Percentiles rank a stretch among this genome's conserved stretches.
Conservation (phyloP, 257 asterid species). For the Asclepias syriaca region DNA sequence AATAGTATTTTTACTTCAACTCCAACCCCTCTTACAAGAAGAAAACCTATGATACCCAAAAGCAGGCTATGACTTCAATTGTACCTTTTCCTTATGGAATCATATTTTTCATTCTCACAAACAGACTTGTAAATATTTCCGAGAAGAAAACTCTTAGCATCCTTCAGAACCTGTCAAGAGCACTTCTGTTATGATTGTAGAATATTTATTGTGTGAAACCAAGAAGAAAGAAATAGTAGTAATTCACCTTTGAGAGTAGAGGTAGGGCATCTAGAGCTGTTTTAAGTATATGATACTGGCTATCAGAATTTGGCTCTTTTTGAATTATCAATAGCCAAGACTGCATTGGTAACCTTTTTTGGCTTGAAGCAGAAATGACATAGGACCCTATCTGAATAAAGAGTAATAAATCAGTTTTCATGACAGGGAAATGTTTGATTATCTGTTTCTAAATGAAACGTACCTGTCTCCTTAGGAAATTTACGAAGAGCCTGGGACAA, state of each 20-base stretch:
- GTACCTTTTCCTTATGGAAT: slow-evolving; percentile 73
- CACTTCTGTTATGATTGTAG: slow-evolving; percentile 17
- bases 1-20: neutral
- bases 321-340: slow-evolving; percentile 62
- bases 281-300: slow-evolving; percentile 87
- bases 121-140: slow-evolving; percentile 77
- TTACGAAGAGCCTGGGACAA: slow-evolving; percentile 96
- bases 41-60: slow-evolving; percentile 11
- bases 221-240: neutral
- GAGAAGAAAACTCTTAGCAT: slow-evolving; percentile 83
- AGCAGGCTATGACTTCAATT: slow-evolving; percentile 16
- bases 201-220: neutral
- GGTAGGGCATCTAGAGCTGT: slow-evolving; percentile 94
- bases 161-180: slow-evolving; percentile 74
- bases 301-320: slow-evolving; percentile 81
- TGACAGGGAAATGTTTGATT: slow-evolving; percentile 10
- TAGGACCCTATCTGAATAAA: slow-evolving; percentile 81
- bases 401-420: slow-evolving; percentile 17
- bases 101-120: slow-evolving; percentile 79
- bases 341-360: slow-evolving; percentile 70
- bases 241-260: slow-evolving; percentile 73
- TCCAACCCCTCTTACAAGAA: neutral
- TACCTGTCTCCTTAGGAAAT: slow-evolving; percentile 97
- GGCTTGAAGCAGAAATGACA: slow-evolving; percentile 99
- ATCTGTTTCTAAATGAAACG: slow-evolving; percentile 11